Conservation (phyloP, 1,284 basidiomycete genomes). For the Rhodotorula sp. region DNA sequence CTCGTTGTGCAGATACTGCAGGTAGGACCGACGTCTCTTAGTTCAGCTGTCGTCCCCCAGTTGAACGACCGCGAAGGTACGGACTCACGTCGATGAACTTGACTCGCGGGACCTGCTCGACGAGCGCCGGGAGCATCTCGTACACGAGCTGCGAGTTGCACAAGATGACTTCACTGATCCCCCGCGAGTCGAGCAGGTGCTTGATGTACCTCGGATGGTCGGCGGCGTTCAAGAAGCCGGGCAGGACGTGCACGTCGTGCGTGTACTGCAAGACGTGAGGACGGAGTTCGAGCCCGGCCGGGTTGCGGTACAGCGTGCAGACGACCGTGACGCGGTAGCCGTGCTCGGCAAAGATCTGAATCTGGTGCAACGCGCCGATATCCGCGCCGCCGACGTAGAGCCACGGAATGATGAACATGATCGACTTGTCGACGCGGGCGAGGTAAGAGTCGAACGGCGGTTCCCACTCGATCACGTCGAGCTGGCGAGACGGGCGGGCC, state of each 20-base stretch:
- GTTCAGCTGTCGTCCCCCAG: background rate
- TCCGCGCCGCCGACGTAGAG: constrained; percentile 38
- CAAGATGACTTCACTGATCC: constrained; percentile 25
- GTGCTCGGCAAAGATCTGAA: constrained; percentile 32
- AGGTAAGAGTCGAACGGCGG: constrained; percentile 26
- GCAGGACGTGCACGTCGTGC: constrained; percentile 40
- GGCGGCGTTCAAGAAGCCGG: constrained; percentile 33
- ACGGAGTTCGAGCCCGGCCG: constrained; percentile 37
- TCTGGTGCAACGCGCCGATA: constrained; percentile 36
- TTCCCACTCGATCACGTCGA: constrained; percentile 34
- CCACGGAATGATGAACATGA: constrained; percentile 40
- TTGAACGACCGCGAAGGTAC: too few species aligned
- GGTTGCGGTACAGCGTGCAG: constrained; percentile 36
- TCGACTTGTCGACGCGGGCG: constrained; percentile 24
- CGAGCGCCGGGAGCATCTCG: constrained; percentile 40
- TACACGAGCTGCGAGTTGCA: constrained; percentile 37
- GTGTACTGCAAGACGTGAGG: constrained; percentile 39
- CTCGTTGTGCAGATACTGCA: constrained; percentile 42
- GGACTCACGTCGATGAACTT: constrained; percentile 36
- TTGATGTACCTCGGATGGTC: constrained; percentile 39
- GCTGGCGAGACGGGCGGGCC: constrained; percentile 21
- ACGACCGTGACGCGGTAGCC: constrained; percentile 40
- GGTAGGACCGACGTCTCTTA: background rate
- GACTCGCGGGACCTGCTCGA: constrained; percentile 37
- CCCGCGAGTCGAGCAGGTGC: constrained; percentile 32